Evolutionary conservation across 768 basidiomycete genomes (phyloP), one percentile per base, ranked within the genome.

Genomic region (Mycena maculata): DNA sequence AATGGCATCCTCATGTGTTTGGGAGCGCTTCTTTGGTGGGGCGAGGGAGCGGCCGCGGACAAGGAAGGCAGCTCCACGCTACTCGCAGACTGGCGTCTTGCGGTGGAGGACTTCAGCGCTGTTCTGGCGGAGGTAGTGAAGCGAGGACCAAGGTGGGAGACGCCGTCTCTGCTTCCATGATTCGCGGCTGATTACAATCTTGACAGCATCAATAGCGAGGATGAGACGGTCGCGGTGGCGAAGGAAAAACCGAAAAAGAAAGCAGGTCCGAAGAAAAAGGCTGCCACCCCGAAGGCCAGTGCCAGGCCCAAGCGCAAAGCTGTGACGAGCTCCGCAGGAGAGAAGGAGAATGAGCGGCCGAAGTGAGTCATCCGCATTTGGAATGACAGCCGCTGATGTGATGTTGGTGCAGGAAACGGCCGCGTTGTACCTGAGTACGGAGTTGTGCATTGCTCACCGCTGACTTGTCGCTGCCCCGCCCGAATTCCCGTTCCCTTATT

Each of bases 1-100:
- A 64, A 64, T 23, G 63, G 63, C 1, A 23, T 64, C 36, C 18
- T 64, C 23, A 12, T 64, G 28, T 56, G n/a, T 18, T 47, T 57
- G 1, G 63, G 45, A 1, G 55, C 27, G 0, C 23, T 64, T 5
- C 18, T 64, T 36, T 64, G 63, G 63, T 63, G 63, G 63, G 63
- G 63, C 2, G 63, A 64, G 30, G 63, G 36, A 5, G 54, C 47
- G 0, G 45, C 47, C 2, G 25, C 12, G 9, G 47, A 48, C 3
- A 28, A 39, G 28, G 38, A 28, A 10, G 33, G 13, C 33, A 11
- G 27, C 1, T n/a, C 31, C 25, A 11, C 8, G 9, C 30, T 64
- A 45, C 38, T 64, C 16, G n/a, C 15, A 9, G 63, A 64, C 16
- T 64, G 55, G 63, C n/a, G 36, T 0, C 18, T 16, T 0, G 63